Evolutionary conservation across 805 yeast genomes (phyloP).

Genomic region (Candida silvicultrix): DNA sequence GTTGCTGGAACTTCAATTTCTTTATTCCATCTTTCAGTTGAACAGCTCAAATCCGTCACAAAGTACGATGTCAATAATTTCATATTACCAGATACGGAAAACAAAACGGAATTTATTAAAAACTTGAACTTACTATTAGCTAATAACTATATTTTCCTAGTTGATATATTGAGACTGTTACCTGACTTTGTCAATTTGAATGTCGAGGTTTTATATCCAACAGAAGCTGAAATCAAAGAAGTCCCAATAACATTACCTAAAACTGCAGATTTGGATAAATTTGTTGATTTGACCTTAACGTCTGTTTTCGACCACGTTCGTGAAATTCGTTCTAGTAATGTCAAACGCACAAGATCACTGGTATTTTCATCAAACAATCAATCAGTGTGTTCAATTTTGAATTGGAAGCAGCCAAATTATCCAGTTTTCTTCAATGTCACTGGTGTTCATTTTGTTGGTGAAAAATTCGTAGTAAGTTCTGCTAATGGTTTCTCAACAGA

Average conservation of each 20-base stretch:
- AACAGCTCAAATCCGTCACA: slow-evolving; percentile 26
- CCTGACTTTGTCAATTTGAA: slow-evolving; percentile 59
- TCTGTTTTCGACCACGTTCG: slow-evolving; percentile 75
- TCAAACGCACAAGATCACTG: slow-evolving; percentile 48
- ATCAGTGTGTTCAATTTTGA: slow-evolving; percentile 83
- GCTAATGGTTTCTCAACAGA: slow-evolving; percentile 33
- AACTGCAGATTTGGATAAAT: slow-evolving; percentile 55
- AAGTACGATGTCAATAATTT: slow-evolving; percentile 21
- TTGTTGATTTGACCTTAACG: slow-evolving; percentile 67
- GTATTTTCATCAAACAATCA: slow-evolving; percentile 85
- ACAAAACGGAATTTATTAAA: slow-evolving; percentile 2
- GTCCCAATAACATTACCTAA: slow-evolving; percentile 33
- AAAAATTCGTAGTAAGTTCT: slow-evolving; percentile 30
- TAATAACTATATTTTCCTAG: slow-evolving; percentile 52
- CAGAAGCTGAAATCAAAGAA: slow-evolving; percentile 38
- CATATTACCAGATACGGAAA: slow-evolving; percentile 11
- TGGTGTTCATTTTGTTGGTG: slow-evolving; percentile 41
- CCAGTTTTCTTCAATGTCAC: slow-evolving; percentile 86
- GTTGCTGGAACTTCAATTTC: slow-evolving; percentile 47
- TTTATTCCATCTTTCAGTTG: slow-evolving; percentile 45
- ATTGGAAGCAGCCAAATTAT: slow-evolving; percentile 98
- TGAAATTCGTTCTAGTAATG: slow-evolving; percentile 29
- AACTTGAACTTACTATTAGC: slow-evolving; percentile 38
- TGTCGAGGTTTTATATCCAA: slow-evolving; percentile 73
- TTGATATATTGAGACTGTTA: slow-evolving; percentile 47